Evolutionary conservation across 768 basidiomycete genomes (phyloP), one percentile per base, ranked within the genome.

Genomic region (Podaxis sp.): DNA sequence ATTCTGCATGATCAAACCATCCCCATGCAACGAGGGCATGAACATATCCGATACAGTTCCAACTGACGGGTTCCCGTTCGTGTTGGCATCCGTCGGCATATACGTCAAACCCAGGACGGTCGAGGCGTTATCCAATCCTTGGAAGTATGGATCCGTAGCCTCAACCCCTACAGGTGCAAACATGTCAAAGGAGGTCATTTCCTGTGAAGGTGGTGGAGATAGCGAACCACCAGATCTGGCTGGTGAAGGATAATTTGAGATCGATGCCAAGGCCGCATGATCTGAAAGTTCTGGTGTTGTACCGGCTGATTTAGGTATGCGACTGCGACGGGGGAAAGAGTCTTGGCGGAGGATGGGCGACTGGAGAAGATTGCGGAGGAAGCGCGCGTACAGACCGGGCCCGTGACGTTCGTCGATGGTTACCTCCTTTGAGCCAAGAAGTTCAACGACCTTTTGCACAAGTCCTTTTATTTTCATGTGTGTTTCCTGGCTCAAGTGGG

Each of bases 381-480:
- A 94, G 53, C 85, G 87, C 0, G 92, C 85, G 72, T 92, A 93
- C 4, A 93, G 77, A 70, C 86, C 89, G 1, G 91, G 92, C 0
- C 89, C 90, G 69, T 94, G 91, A 17, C 87, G 86, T 28, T 90
- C 88, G 73, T 95, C 93, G 63, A 94, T 82, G 20, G 87, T 87
- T 17, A 94, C 84, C 59, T 88, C 86, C 5, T 88, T 82, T 0
- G 87, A 85, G 2, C 83, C 82, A 3, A 94, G 80, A 1, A 92
- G 80, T 64, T 89, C 80, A 51, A 89, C 82, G 62, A 89, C 85
- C 60, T 81, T 79, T 69, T 88, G 84, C 0, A 95, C 89, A 24
- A 86, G 76, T 0, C 73, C 70, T 22, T 84, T 83, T 60, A 93
- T 90, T 64, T 87, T 84, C 17, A 76, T 68, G 24, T 89, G 86